These are phyloP conservation scores for Diddensiella transvaalensis DNA, from an alignment of 805 yeast genomes.

Conservation along the genomic window DNA sequence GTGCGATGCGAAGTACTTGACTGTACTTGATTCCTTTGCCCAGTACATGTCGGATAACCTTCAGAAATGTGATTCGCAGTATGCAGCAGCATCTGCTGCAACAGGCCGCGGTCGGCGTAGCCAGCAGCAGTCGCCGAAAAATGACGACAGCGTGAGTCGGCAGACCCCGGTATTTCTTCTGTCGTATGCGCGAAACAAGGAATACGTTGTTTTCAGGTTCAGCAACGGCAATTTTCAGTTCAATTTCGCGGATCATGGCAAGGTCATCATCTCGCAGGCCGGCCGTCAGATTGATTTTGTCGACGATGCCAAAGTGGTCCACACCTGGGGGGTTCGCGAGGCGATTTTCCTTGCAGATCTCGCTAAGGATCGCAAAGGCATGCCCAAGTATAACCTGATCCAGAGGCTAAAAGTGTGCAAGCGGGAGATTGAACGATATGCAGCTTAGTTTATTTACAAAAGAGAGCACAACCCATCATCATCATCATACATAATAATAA, in stretches of 20 bases:
- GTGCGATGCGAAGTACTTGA: constrained; percentile 46
- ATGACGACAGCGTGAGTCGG: background rate
- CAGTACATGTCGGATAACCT: constrained; percentile 89
- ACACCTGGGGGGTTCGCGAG: constrained; percentile 1
- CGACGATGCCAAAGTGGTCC: background rate
- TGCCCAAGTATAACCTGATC: constrained; percentile 11
- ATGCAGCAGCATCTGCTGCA: too few species aligned
- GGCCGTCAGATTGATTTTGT: background rate
- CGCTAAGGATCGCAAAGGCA: background rate
- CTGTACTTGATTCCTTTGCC: constrained; percentile 82
- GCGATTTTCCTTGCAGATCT: background rate
- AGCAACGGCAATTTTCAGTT: constrained; percentile 91
- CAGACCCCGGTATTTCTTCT: constrained; percentile 54
- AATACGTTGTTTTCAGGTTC: constrained; percentile 86
- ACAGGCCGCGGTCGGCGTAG: constrained; percentile 52
- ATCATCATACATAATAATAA: too few species aligned
- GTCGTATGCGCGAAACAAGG: constrained; percentile 74
- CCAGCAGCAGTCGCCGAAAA: constrained; percentile 35
- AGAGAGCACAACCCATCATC: too few species aligned
- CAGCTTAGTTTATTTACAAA: too few species aligned
- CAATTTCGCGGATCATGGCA: constrained; percentile 93
- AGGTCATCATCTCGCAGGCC: constrained; percentile 52
- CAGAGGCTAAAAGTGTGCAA: constrained; percentile 14
- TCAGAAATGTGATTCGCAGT: constrained; percentile 43
- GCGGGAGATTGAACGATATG: constrained; percentile 4